phyloP scores from a whole-genome alignment of 2,329 filamentous ascomycete species.

The Rasamsonia emersonii region DNA sequence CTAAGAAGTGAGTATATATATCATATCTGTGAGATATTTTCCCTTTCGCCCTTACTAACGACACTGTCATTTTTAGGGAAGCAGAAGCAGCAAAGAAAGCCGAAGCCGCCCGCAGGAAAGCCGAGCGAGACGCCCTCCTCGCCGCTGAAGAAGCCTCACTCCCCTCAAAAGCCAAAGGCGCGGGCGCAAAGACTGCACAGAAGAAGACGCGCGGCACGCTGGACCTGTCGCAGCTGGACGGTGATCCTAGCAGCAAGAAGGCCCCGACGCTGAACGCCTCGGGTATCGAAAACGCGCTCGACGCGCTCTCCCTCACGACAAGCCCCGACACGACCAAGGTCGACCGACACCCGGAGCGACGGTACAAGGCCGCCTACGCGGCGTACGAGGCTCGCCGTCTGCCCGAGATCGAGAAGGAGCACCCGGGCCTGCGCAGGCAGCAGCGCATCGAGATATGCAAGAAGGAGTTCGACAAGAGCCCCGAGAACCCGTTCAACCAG shows the following conservation, averaged over 20 bases:
- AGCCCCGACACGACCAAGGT: slow-evolving; percentile 56
- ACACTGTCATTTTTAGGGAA: slow-evolving; percentile 50
- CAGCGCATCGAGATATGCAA: slow-evolving; percentile 76
- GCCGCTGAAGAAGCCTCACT: slow-evolving; percentile 71
- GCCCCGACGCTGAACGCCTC: slow-evolving; percentile 63
- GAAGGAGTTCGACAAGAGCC: slow-evolving; percentile 91
- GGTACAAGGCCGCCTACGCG: slow-evolving; percentile 78
- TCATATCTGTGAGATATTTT: slow-evolving; percentile 2
- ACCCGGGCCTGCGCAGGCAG: slow-evolving; percentile 67
- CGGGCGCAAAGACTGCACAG: slow-evolving; percentile 42
- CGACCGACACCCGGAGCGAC: slow-evolving; percentile 78
- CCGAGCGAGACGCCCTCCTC: slow-evolving; percentile 75
- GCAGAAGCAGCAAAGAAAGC: slow-evolving; percentile 76
- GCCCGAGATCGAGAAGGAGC: slow-evolving; percentile 77
- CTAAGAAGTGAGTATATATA: slow-evolving; percentile 66
- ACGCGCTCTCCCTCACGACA: slow-evolving; percentile 65
- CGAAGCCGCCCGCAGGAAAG: slow-evolving; percentile 78
- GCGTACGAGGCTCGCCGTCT: slow-evolving; percentile 74
- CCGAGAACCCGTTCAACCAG: slow-evolving; percentile 94
- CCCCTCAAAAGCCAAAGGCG: slow-evolving; percentile 51
- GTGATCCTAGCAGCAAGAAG: slow-evolving; percentile 38
- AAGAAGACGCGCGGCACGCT: slow-evolving; percentile 56
- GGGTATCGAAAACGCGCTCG: slow-evolving; percentile 88
- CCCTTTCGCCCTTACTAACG: neutral
- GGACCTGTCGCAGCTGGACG: slow-evolving; percentile 68